Evolutionary conservation across 1,284 basidiomycete species (phyloP).

Genomic region (Naganishia albida): DNA sequence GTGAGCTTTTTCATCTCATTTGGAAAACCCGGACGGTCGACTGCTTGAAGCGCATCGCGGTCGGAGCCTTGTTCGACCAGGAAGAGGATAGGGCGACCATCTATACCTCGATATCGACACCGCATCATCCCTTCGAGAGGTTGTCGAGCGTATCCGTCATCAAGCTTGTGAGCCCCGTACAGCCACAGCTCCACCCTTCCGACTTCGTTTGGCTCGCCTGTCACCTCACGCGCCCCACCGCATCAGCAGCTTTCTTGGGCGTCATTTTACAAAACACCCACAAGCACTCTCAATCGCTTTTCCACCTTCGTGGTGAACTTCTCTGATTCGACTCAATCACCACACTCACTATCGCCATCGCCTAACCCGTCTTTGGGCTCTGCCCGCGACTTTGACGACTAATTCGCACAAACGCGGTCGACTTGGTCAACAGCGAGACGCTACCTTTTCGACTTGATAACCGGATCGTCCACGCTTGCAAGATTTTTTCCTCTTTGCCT

Average conservation of each 20-base stretch:
- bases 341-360: neutral
- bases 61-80: too few species aligned
- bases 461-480: neutral
- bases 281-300: neutral
- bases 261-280: slow-evolving; percentile 4
- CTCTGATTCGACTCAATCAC: neutral
- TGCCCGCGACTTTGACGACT: neutral
- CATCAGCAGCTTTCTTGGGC: neutral
- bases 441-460: neutral
- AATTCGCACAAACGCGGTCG: neutral
- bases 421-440: neutral
- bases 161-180: too few species aligned
- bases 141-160: too few species aligned
- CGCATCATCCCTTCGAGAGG: too few species aligned
- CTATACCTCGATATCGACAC: too few species aligned
- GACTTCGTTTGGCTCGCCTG: slow-evolving; percentile 8
- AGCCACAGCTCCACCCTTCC: neutral
- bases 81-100: too few species aligned
- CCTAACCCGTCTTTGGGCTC: neutral
- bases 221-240: slow-evolving; percentile 6
- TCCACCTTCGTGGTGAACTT: neutral
- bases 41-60: too few species aligned
- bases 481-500: neutral
- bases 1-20: too few species aligned
- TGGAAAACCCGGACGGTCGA: too few species aligned